Base-by-base conservation (phyloP, 768 basidiomycete genomes). In the Termitomyces sp. region DNA sequence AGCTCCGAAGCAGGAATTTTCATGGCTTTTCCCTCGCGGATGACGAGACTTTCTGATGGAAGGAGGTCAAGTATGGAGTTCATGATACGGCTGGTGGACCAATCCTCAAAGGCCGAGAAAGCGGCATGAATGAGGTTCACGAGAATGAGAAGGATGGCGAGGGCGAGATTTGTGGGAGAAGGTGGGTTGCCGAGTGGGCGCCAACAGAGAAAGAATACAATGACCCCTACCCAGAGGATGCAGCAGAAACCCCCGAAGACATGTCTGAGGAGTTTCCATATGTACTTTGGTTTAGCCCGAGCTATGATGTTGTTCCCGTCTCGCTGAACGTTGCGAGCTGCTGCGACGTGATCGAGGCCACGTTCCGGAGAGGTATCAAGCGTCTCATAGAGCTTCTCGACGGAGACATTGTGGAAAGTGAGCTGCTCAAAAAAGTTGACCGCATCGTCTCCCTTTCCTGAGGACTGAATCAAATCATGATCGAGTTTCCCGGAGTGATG, bases 181-280 rank as follows among this genome's bases (percentile, higher is more conserved):
- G 55, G 58, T 4, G 61, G 61, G 36, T 56, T 33, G n/a, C 61
- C 57, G 16, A 62, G 55, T 4, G 58, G 58, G 39, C 42, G 34
- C 61, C 58, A 62, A 24, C 61, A 62, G 34, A 62, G 54, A 39
- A 62, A 59, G 28, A 60, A 59, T 28, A 62, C 31, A 41, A 62
- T 29, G 28, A 62, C 58, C 1, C 55, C 61, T 26, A 54, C 29
- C 61, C 61, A 62, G 26, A 62, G 55, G 15, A 62, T 59, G 12
- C 55, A 59, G 29, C 55, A 59, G 46, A 59, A 62, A 26, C 61
- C 52, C 24, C 55, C 61, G 41, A 62, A 62, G 2, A 59, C 18
- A 34, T 62, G 59, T 8, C 47, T 15, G 5, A 62, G 29, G 4
- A 58, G 33, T 47, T 56, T 56, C 52, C 55, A 51, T 3, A 54